These are phyloP conservation scores for Myriosclerotinia curreyana DNA, from an alignment of 2,329 filamentous ascomycete species.

Conservation along the genomic window DNA sequence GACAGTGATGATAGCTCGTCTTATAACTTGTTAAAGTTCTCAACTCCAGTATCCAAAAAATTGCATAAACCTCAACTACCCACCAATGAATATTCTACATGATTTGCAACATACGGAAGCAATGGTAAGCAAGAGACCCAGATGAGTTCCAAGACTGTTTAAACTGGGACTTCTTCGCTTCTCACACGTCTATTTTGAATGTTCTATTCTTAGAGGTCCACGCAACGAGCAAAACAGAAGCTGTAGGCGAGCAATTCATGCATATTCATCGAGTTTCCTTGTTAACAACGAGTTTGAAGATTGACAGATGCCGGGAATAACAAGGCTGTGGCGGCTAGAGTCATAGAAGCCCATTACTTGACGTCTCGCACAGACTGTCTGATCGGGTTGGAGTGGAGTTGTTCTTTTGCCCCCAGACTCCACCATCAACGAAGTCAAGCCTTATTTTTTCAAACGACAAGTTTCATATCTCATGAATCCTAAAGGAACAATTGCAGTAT, in stretches of 20 bases:
- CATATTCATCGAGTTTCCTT: not conserved
- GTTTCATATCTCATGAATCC: not conserved
- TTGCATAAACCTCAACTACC: not conserved
- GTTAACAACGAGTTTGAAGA: not conserved
- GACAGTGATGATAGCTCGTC: not conserved
- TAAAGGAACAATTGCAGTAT: not conserved
- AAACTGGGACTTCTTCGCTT: not conserved
- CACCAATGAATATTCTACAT: not conserved
- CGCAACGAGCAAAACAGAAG: not conserved
- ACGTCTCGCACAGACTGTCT: conserved; percentile 9
- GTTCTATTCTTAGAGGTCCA: conserved; percentile 12
- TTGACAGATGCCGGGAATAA: not conserved
- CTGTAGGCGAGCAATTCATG: conserved; percentile 5
- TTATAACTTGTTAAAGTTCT: conserved; percentile 14
- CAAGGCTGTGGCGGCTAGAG: not conserved
- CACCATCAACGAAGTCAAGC: not conserved
- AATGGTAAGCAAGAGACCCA: not conserved
- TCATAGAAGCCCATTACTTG: conserved; percentile 6
- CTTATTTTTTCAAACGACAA: not conserved
- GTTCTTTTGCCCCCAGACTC: not conserved
- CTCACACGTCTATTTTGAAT: not conserved
- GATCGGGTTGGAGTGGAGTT: not conserved
- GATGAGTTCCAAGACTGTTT: not conserved
- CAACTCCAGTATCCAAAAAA: not conserved
- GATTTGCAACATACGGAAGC: conserved; percentile 6